Conservation (phyloP, 2,329 filamentous ascomycete species). For the Podosphaera fusca region DNA sequence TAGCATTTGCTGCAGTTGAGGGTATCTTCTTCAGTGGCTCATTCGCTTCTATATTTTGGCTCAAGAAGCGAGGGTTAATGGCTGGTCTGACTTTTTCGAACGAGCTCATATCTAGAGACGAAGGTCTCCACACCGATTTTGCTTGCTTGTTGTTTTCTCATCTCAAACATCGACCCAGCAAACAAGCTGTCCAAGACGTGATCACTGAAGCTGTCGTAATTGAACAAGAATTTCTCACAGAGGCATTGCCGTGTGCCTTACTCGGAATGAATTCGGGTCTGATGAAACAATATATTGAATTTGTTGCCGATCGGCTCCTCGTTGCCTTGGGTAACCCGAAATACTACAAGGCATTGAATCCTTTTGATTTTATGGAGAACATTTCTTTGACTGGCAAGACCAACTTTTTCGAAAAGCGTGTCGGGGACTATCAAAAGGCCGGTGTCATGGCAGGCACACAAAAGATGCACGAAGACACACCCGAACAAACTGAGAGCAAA, state of each 20-base stretch:
- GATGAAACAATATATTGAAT: slow-evolving; percentile 99
- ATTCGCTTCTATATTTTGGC: slow-evolving; percentile 98
- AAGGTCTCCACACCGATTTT: slow-evolving; percentile 98
- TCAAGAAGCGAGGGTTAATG: slow-evolving; percentile 99
- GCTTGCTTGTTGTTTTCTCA: slow-evolving; percentile 96
- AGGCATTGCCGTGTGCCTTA: slow-evolving; percentile 76
- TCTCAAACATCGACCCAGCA: slow-evolving; percentile 71
- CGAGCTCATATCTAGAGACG: slow-evolving; percentile 97
- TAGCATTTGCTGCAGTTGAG: slow-evolving; percentile 93
- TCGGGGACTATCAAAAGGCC: slow-evolving; percentile 98
- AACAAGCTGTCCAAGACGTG: slow-evolving; percentile 60
- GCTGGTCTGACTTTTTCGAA: slow-evolving; percentile 97
- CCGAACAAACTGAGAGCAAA: slow-evolving; percentile 25
- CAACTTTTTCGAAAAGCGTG: slow-evolving; percentile 99
- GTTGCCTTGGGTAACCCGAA: slow-evolving; percentile 86
- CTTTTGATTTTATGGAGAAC: slow-evolving; percentile 99
- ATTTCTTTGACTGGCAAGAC: slow-evolving; percentile 98
- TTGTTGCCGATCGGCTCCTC: slow-evolving; percentile 87
- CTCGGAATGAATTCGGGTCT: slow-evolving; percentile 93
- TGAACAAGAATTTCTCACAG: slow-evolving; percentile 93
- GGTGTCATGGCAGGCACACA: slow-evolving; percentile 91
- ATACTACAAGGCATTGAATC: slow-evolving; percentile 78
- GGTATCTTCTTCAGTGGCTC: slow-evolving; percentile 99
- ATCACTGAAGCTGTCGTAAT: slow-evolving; percentile 87
- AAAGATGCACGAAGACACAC: slow-evolving; percentile 34